Evolutionary conservation across 805 yeast genomes (phyloP).

Genomic region (Cyberlindnera euphorbiae): DNA sequence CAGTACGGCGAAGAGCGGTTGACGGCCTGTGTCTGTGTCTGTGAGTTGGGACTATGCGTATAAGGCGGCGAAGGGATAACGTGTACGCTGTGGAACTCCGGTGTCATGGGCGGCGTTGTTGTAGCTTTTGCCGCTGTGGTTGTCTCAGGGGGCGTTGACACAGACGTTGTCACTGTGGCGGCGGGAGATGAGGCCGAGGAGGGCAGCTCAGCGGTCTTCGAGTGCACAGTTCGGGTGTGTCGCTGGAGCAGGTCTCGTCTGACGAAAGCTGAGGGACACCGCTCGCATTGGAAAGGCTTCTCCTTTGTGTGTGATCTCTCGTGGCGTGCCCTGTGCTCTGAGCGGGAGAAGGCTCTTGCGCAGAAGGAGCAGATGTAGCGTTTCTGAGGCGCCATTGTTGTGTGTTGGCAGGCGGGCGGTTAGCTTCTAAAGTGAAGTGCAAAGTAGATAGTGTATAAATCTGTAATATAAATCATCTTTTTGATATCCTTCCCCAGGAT

Average conservation of each 20-base stretch:
- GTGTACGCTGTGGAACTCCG: constrained; percentile 2
- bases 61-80: neutral
- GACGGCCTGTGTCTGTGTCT: no score
- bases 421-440: no score
- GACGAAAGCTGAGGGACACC: constrained; percentile 70
- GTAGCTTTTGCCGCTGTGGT: no score
- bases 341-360: constrained; percentile 73
- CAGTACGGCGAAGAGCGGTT: no score
- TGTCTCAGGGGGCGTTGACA: neutral
- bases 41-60: neutral
- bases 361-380: constrained; percentile 77
- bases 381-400: constrained; percentile 39
- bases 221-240: constrained; percentile 76
- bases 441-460: neutral
- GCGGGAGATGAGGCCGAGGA: neutral
- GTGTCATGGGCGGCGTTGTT: no score
- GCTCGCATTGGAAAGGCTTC: constrained; percentile 70
- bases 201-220: constrained; percentile 8
- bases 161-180: neutral
- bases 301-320: constrained; percentile 78
- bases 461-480: neutral
- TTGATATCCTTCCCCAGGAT: neutral
- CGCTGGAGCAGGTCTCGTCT: constrained; percentile 72
- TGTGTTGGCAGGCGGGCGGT: neutral
- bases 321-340: constrained; percentile 74